Evolutionary conservation across 1,284 basidiomycete genomes (phyloP), one percentile per base, ranked within the genome.

Genomic region (Cryptococcus deneoformans): DNA sequence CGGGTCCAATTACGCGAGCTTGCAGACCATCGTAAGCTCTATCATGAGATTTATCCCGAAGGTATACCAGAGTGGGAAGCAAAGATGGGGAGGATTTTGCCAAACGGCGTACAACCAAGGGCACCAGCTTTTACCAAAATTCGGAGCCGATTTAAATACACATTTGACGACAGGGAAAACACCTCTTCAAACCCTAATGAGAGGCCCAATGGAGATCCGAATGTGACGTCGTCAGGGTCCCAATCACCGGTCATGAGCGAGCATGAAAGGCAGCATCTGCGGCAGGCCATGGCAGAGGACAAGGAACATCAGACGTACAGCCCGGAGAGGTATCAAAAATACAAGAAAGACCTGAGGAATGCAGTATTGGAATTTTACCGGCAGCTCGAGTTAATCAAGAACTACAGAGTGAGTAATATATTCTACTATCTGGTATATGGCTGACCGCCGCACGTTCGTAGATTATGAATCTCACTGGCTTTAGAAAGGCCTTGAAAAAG

Each of bases 401-500:
- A 93, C 70, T 94, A 91, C 75, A 82, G 90, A 40, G 90, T 90
- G 67, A 58, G 86, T 79, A 88, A 89, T 57, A 86, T 79, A 4
- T 39, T 47, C 8, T 12, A 12, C 35, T 42, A 20, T 44, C 1
- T 36, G 37, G 34, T 11, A 29, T 24, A 6, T n/a, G 14, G 46
- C 52, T 52, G 37, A 51, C 16, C 29, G 42, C 16, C 34, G 39
- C 29, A n/a, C 29, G 49, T 16, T 11, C 20, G 5, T 29, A 92
- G 87, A 86, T 89, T 48, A 77, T 97, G 52, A 97, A 97, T 73
- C 75, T 93, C 8, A 89, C 89, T 2, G 94, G 92, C 0, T 93
- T 97, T 73, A 82, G 89, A 24, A 97, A 98, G 64, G 88, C 88
- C 0, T 73, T 96, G 61, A 97, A 93, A 78, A 98, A 96, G 79